A percentile compares a stretch with the other conserved stretches of the same genome.
Evolutionary conservation across 2,329 filamentous ascomycete genomes (phyloP).

Genomic region (Exophiala dermatitidis): DNA sequence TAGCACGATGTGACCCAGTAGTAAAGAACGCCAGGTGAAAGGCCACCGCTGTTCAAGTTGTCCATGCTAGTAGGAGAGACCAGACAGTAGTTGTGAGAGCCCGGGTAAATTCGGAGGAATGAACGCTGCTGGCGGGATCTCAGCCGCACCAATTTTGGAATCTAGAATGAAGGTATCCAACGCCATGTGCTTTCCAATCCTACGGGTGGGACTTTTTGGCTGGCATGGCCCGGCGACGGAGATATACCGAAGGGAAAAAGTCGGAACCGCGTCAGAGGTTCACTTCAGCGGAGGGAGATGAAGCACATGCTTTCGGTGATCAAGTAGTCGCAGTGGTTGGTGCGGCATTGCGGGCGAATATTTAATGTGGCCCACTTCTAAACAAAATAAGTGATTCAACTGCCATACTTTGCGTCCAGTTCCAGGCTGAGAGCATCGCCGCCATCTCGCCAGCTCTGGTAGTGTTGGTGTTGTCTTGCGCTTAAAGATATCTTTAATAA

Average conservation of each 20-base stretch:
- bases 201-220: neutral
- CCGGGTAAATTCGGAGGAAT: neutral
- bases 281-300: neutral
- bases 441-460: too few species aligned
- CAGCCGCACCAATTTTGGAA: neutral
- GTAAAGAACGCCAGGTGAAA: too few species aligned
- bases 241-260: conserved; percentile 7
- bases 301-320: conserved; percentile 7
- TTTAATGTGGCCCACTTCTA: neutral
- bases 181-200: conserved; percentile 3
- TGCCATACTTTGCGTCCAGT: too few species aligned
- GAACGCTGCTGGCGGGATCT: neutral
- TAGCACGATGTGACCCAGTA: too few species aligned
- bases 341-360: neutral
- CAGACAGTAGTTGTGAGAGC: neutral
- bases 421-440: too few species aligned
- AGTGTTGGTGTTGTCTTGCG: too few species aligned
- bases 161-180: neutral
- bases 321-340: neutral
- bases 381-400: neutral
- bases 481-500: too few species aligned
- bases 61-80: too few species aligned
- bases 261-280: conserved; percentile 1
- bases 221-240: neutral
- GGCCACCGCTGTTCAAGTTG: too few species aligned